phyloP scores from a whole-genome alignment of 2,329 filamentous ascomycete species.

The Penicillium frequentans region DNA sequence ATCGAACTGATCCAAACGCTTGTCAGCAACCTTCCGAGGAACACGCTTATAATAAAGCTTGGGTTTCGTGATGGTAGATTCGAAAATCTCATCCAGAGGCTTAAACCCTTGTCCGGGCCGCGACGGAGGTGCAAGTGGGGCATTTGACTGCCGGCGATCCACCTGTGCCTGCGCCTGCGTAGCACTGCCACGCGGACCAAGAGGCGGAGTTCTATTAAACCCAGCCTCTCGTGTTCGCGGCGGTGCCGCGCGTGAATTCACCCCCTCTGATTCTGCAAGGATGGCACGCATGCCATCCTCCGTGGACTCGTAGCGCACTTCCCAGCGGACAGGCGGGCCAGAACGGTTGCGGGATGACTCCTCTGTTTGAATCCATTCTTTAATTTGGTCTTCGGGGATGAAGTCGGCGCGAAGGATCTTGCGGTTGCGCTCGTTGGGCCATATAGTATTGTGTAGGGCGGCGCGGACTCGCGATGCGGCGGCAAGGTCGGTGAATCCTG shows the following conservation, averaged over 20 bases:
- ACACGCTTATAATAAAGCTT: slow-evolving; percentile 68
- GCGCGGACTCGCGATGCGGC: slow-evolving; percentile 76
- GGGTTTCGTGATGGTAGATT: slow-evolving; percentile 61
- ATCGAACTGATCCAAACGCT: slow-evolving; percentile 63
- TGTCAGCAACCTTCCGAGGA: slow-evolving; percentile 60
- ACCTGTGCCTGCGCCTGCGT: slow-evolving; percentile 14
- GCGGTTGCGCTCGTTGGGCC: slow-evolving; percentile 83
- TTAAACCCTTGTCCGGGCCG: slow-evolving; percentile 49
- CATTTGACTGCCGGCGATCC: slow-evolving; percentile 28
- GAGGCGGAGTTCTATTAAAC: slow-evolving; percentile 30
- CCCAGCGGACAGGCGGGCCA: slow-evolving; percentile 59
- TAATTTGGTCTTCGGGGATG: slow-evolving; percentile 71
- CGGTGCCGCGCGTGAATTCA: slow-evolving; percentile 22
- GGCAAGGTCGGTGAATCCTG: slow-evolving; percentile 65
- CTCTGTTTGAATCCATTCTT: slow-evolving; percentile 73
- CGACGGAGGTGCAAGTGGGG: slow-evolving; percentile 17
- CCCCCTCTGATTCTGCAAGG: slow-evolving; percentile 52
- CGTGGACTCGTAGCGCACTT: slow-evolving; percentile 64
- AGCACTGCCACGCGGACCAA: slow-evolving; percentile 27
- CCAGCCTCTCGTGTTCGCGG: slow-evolving; percentile 27
- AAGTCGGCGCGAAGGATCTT: slow-evolving; percentile 89
- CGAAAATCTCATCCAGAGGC: slow-evolving; percentile 61
- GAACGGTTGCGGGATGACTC: slow-evolving; percentile 49
- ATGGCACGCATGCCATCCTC: slow-evolving; percentile 57
- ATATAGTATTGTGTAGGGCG: slow-evolving; percentile 73